Conservation (phyloP, 2,329 filamentous ascomycete genomes). For the Drechslerella coelobrocha region DNA sequence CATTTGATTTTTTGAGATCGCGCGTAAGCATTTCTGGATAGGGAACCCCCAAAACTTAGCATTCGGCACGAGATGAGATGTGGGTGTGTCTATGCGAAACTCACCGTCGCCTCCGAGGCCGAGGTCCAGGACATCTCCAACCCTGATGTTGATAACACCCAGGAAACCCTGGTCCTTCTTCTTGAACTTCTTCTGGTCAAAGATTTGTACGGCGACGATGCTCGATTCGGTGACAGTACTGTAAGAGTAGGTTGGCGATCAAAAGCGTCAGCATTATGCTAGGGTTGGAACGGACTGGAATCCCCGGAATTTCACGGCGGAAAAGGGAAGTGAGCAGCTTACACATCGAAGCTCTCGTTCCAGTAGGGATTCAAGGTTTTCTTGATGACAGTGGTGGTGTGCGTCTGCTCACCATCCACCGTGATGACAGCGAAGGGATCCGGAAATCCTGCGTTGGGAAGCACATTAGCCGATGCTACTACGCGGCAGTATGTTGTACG, state of each 20-base stretch:
- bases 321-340: slow-evolving; percentile 54
- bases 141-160: slow-evolving; percentile 94
- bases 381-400: slow-evolving; percentile 96
- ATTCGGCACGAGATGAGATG: neutral
- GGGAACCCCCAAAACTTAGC: slow-evolving; percentile 51
- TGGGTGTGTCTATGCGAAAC: slow-evolving; percentile 54
- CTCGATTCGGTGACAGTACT: slow-evolving; percentile 93
- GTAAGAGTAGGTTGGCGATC: slow-evolving; percentile 43
- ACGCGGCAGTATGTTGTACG: slow-evolving; percentile 10
- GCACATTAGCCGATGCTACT: slow-evolving; percentile 12
- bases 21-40: slow-evolving; percentile 88
- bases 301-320: neutral
- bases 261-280: slow-evolving; percentile 50
- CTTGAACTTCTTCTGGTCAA: slow-evolving; percentile 99
- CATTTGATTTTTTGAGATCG: slow-evolving; percentile 96
- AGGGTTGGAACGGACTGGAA: neutral
- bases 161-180: slow-evolving; percentile 99
- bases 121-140: slow-evolving; percentile 92
- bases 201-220: slow-evolving; percentile 96
- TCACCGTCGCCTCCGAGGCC: slow-evolving; percentile 88
- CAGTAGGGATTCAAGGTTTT: slow-evolving; percentile 99
- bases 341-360: slow-evolving; percentile 99
- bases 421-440: slow-evolving; percentile 98
- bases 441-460: slow-evolving; percentile 74
- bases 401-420: slow-evolving; percentile 95